A percentile compares a stretch with the other conserved stretches of the same genome.
phyloP scores from a whole-genome alignment of 768 basidiomycete genomes.

The Cyclocybe cylindracea region DNA sequence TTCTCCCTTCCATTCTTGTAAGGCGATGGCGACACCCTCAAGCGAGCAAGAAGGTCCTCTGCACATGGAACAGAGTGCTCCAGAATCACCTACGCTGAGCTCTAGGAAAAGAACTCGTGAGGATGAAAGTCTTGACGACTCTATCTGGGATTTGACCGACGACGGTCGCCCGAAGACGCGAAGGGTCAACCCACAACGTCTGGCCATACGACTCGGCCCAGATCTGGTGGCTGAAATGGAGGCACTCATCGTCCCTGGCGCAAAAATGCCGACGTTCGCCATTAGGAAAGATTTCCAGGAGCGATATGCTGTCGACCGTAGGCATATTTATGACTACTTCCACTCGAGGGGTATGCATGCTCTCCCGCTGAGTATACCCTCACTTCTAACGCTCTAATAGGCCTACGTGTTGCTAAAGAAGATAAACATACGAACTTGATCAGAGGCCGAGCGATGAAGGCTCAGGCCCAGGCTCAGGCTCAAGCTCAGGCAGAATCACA shows the following conservation, averaged over 20 bases:
- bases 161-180: conserved; percentile 46
- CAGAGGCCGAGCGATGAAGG: conserved; percentile 41
- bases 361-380: conserved; percentile 46
- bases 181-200: conserved; percentile 67
- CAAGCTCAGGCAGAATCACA: conserved; percentile 17
- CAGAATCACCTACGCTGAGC: neutral
- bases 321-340: conserved; percentile 81
- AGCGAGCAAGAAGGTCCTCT: conserved; percentile 12
- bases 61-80: no score
- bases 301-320: conserved; percentile 67
- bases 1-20: conserved; percentile 7
- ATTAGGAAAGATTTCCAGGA: conserved; percentile 71
- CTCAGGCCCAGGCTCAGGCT: conserved; percentile 24
- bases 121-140: conserved; percentile 21
- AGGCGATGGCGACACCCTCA: conserved; percentile 35
- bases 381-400: conserved; percentile 20
- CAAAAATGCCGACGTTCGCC: conserved; percentile 77
- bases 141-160: conserved; percentile 24
- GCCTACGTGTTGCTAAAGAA: conserved; percentile 64
- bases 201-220: conserved; percentile 66
- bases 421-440: conserved; percentile 58
- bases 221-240: conserved; percentile 73
- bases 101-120: conserved; percentile 20
- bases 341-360: conserved; percentile 56
- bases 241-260: conserved; percentile 66